Evolutionary conservation across 2,329 filamentous ascomycete species (phyloP), one percentile per base, ranked within the genome.

Genomic region (Neoascochyta sp.): DNA sequence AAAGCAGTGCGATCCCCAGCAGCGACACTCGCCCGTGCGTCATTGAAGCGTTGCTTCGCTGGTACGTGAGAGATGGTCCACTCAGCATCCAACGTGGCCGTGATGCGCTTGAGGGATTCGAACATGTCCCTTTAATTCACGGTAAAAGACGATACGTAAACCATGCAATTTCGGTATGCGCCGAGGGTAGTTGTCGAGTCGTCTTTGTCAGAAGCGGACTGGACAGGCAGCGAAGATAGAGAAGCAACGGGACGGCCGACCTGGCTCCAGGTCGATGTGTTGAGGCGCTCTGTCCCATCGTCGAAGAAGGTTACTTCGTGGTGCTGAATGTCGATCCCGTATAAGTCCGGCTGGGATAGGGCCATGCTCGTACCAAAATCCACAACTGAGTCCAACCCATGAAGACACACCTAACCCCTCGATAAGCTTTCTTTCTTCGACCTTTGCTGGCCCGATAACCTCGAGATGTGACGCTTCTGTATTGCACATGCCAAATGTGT

Each of bases 11-110:
- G 35, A 24, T 52, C 42, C 69, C 67, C 15, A 67, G 72, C 8
- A 36, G 70, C 53, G 6, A 82, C 26, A 12, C 54, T 52, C 29
- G 66, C 66, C 33, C 66, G 39, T 0, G 69, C 78, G 2, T 71
- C 64, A 29, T 63, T 54, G 39, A 68, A 76, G 13, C 78, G 68
- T 51, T 74, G 57, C 22, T 62, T 41, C 1, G 64, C 58, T 0
- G 54, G 44, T 56, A 79, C 70, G 6, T 69, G 41, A 0, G 14
- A 36, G 5, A 66, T 50, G 2, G 33, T 52, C 65, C 64, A 68
- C 14, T 68, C 64, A 3, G 27, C 31, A 22, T 61, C 53, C 2
- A 29, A 39, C 0, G 62, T 62, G 2, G 47, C 47, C 1, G 62
- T 64, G 1, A 55, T 61, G 6, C 53, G 52, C 25, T 52, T 49